Evolutionary conservation across 345 rosid genomes (phyloP).

Genomic region (Hibiscus mutabilis): DNA sequence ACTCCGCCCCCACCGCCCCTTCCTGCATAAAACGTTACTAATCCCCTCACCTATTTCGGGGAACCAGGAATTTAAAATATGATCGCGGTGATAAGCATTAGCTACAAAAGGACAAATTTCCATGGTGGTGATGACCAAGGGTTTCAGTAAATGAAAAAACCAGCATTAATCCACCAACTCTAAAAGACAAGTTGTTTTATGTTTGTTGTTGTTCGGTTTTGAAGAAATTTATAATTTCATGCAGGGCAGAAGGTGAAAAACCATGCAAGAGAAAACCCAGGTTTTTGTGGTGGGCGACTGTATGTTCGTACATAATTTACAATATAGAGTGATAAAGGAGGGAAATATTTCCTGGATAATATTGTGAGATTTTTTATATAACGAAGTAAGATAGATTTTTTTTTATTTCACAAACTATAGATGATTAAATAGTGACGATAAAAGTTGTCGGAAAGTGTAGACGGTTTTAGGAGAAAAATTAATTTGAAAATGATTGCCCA

Average conservation of each 20-base stretch:
- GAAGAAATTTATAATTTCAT: neutral
- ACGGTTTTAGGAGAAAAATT: slow-evolving; percentile 10
- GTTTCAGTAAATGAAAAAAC: slow-evolving; percentile 6
- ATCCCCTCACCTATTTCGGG: no score
- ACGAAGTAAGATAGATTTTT: no score
- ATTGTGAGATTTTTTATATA: no score
- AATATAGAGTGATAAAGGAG: slow-evolving; percentile 4
- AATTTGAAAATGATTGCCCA: no score
- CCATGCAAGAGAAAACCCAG: neutral
- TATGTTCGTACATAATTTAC: neutral
- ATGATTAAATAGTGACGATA: no score
- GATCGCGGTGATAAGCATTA: no score
- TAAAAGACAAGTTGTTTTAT: neutral
- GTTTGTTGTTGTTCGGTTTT: neutral
- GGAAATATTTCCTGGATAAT: neutral
- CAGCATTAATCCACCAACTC: slow-evolving; percentile 8
- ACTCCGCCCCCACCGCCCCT: slow-evolving; percentile 29
- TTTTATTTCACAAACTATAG: no score
- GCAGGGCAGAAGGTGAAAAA: neutral
- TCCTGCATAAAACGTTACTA: no score
- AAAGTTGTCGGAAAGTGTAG: no score
- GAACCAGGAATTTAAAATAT: no score
- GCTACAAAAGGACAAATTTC: neutral
- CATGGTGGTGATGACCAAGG: slow-evolving; percentile 21
- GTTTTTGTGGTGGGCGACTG: neutral